Evolutionary conservation across 352 stramenopile genomes (phyloP).

Genomic region (Pythium sp.): DNA sequence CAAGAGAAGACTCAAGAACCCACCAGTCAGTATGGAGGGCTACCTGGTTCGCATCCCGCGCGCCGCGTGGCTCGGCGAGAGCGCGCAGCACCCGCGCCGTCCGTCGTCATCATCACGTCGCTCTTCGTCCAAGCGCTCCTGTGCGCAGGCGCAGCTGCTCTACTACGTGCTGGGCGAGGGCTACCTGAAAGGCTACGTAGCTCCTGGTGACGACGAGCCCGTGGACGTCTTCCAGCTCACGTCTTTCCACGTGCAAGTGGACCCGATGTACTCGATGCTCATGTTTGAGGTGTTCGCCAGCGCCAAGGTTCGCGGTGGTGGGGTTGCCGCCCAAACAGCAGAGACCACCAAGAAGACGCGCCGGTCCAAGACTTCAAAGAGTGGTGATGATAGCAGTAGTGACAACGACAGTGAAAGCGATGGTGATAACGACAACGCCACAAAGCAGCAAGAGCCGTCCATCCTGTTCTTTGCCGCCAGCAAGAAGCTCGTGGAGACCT

Average conservation of each 20-base stretch:
- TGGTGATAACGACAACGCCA: constrained; percentile 13
- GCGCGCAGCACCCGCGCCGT: not conserved
- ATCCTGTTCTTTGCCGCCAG: constrained; percentile 54
- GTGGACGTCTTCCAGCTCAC: constrained; percentile 66
- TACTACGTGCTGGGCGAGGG: constrained; percentile 72
- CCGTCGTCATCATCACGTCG: too few relatives aligned
- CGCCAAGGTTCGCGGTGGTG: constrained; percentile 10
- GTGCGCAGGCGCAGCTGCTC: constrained; percentile 30
- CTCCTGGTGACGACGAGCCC: constrained; percentile 31
- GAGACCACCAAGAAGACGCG: not conserved
- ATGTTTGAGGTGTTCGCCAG: constrained; percentile 60
- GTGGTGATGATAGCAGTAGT: not conserved
- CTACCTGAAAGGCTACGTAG: constrained; percentile 49
- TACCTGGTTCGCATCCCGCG: constrained; percentile 67
- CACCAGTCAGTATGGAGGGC: constrained; percentile 44
- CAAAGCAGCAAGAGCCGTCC: constrained; percentile 14
- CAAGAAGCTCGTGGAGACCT: constrained; percentile 46
- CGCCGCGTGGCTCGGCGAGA: constrained; percentile 18
- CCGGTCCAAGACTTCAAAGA: not conserved
- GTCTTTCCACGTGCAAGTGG: constrained; percentile 51
- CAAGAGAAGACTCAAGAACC: not conserved
- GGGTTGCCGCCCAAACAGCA: too few relatives aligned
- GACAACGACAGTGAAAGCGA: constrained; percentile 29
- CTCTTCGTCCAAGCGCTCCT: too few relatives aligned
- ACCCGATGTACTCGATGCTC: constrained; percentile 60